These are phyloP conservation scores for Cruciata laevipes DNA, from an alignment of 257 asterid genomes.

Conservation along the genomic window DNA sequence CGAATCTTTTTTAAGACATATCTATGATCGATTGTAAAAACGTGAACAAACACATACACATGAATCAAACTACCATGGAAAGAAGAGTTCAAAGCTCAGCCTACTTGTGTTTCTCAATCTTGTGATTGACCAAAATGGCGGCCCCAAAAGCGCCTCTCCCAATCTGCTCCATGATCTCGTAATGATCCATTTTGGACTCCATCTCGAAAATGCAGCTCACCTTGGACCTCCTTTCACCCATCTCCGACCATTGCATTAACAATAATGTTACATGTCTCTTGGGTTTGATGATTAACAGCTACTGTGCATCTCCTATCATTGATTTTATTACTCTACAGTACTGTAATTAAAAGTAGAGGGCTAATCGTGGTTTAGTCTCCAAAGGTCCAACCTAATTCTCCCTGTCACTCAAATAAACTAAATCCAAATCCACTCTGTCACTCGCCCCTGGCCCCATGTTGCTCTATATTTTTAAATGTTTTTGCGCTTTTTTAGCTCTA, in stretches of 20 bases:
- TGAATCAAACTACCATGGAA: slow-evolving; percentile 12
- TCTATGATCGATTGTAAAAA: slow-evolving; percentile 33
- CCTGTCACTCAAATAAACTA: neutral
- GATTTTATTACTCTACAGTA: neutral
- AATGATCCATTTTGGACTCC: slow-evolving; percentile 97
- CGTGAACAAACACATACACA: slow-evolving; percentile 2
- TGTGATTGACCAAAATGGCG: slow-evolving; percentile 94
- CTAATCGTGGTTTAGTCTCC: neutral
- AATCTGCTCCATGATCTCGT: slow-evolving; percentile 99
- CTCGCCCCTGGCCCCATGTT: neutral
- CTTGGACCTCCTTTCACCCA: neutral
- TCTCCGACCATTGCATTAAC: neutral
- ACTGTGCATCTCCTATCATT: neutral
- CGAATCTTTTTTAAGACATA: slow-evolving; percentile 96
- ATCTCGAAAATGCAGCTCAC: slow-evolving; percentile 13
- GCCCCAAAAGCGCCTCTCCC: slow-evolving; percentile 99
- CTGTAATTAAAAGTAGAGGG: neutral
- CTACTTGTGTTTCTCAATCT: slow-evolving; percentile 42
- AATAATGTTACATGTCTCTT: neutral
- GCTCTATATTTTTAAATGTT: no score
- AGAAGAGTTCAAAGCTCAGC: slow-evolving; percentile 10
- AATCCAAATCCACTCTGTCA: neutral
- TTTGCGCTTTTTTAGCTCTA: no score
- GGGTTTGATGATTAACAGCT: neutral
- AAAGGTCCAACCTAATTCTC: neutral